phyloP scores from a whole-genome alignment of 257 asterid species.

The Forsythia viridissima region DNA sequence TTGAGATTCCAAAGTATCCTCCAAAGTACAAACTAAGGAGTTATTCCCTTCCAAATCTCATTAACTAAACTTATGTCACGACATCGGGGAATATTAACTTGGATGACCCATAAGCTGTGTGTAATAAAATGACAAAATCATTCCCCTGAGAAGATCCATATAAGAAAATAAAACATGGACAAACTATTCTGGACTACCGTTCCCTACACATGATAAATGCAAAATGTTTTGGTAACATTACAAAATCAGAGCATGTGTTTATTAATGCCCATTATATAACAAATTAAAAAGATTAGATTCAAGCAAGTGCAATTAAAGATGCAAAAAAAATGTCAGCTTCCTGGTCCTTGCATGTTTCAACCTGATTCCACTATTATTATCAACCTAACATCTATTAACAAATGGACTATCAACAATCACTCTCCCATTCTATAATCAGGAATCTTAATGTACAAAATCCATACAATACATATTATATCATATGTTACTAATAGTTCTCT shows the following conservation, averaged over 20 bases:
- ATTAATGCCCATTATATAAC: too few relatives aligned
- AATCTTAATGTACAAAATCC: not conserved
- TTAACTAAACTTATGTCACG: not conserved
- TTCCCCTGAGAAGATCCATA: not conserved
- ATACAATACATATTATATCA: not conserved
- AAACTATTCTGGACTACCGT: too few relatives aligned
- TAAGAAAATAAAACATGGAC: too few relatives aligned
- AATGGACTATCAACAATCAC: not conserved
- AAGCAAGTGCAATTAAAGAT: too few relatives aligned
- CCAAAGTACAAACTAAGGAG: not conserved
- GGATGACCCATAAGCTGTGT: not conserved
- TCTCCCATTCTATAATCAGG: not conserved
- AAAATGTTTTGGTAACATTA: too few relatives aligned
- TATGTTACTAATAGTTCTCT: not conserved
- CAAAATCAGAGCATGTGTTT: too few relatives aligned
- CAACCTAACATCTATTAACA: too few relatives aligned
- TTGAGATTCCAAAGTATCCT: not conserved
- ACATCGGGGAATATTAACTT: not conserved
- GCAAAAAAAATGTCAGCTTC: too few relatives aligned
- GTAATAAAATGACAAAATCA: not conserved
- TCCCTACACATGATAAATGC: too few relatives aligned
- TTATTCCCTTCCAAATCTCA: not conserved
- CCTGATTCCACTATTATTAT: too few relatives aligned
- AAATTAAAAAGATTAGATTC: too few relatives aligned
- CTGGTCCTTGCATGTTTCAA: too few relatives aligned